Base-by-base conservation (phyloP, 208 protist genomes). In the Novymonas esmeraldas region DNA sequence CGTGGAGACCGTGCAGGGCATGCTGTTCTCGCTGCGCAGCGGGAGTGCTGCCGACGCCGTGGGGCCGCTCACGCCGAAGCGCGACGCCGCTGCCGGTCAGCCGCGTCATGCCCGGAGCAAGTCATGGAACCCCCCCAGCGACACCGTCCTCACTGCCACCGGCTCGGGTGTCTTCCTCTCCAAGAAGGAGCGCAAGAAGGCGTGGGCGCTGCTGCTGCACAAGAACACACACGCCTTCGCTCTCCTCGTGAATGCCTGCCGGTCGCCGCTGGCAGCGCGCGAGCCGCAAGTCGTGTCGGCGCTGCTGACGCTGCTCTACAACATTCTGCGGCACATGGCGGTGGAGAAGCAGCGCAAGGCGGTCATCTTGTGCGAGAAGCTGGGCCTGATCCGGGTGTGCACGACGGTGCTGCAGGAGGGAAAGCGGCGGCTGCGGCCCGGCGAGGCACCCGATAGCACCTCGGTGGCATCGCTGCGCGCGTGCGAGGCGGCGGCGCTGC, bases 241-340 rank as follows among this genome's bases (percentile, higher is more conserved):
- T 0, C 55, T 79, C 0, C 56, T 95, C n/a, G 39, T 95, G 28
- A 70, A 68, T n/a, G 66, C 80, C 1, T 64, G 73, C 24, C 79
- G 79, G 0, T 79, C 76, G 33, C 76, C 85, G 26, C 41, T 84
- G 39, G 72, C 87, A 9, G 29, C 66, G 24, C 52, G 54, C 3
- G 79, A 84, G 44, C 56, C 70, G 3, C 56, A 78, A 6, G 78
- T 83, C 16, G 80, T 58, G 1, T 71, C 73, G 26, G 70, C 65
- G 9, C 16, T 92, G 20, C 62, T 92, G 18, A 87, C 84, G 9
- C 50, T 92, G 22, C 44, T 95, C 10, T 95, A 92, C 73, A 92
- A 92, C 56, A 64, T 95, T 4, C 64, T 92, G 28, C 77, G 72
- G 29, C 73, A 69, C 42, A 72, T 81, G 62, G 11, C 76, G 10